A percentile compares a stretch with the other conserved stretches of the same genome.
Conservation (phyloP, 1,284 basidiomycete species). For the Erythrobasidium hasegawianum region DNA sequence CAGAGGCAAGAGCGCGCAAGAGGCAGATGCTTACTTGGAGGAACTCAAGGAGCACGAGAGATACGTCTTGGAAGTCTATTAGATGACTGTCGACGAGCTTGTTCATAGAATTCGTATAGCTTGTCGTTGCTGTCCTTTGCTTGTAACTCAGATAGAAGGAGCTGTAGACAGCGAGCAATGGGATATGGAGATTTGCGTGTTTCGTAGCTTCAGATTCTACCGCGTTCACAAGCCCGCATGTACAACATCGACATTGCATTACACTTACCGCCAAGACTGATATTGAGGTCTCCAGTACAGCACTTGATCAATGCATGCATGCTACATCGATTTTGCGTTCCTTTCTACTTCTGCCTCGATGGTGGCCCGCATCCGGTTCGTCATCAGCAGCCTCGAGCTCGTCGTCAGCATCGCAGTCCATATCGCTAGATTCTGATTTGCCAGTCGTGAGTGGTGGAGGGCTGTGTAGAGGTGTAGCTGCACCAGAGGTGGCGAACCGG, state of each 20-base stretch:
- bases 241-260: too few species aligned
- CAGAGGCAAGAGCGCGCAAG: conserved; percentile 62
- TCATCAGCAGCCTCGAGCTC: conserved; percentile 22
- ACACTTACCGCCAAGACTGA: too few species aligned
- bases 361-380: conserved; percentile 2
- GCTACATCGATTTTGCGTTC: conserved; percentile 17
- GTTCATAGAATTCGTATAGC: background rate
- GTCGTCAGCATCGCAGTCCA: conserved; percentile 22
- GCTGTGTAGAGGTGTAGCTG: conserved; percentile 4
- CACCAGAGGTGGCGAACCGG: conserved; percentile 15
- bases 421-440: background rate
- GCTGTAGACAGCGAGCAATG: too few species aligned
- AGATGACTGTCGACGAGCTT: conserved; percentile 6
- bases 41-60: conserved; percentile 93
- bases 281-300: too few species aligned
- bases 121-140: too few species aligned
- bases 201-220: too few species aligned
- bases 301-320: background rate
- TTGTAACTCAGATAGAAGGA: too few species aligned
- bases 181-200: too few species aligned
- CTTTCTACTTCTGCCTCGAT: conserved; percentile 7
- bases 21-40: conserved; percentile 81
- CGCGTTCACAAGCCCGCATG: too few species aligned
- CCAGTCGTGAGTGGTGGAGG: background rate
- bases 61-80: conserved; percentile 84